Evolutionary conservation across 1,284 basidiomycete genomes (phyloP), one percentile per base, ranked within the genome.

Genomic region (Apiotrichum siamense): DNA sequence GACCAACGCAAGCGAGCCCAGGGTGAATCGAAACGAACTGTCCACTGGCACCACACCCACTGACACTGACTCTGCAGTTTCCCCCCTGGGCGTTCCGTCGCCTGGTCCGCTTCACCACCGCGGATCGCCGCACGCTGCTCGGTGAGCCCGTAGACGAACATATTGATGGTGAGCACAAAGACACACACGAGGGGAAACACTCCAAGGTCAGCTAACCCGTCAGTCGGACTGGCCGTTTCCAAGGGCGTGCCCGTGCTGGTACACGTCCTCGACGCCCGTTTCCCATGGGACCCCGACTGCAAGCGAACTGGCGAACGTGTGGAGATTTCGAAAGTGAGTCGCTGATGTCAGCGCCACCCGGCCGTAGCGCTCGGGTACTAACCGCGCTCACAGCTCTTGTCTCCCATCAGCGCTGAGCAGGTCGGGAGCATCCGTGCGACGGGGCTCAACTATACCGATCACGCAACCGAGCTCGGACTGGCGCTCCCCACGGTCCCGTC

Each of bases 401-500:
- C 59, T 7, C 74, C 73, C 2, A 44, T 76, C 29, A 44, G 57
- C 0, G 44, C 61, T 26, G 39, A 52, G 2, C 64, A 62, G 47
- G 54, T 47, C 11, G 65, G 64, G 11, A 61, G 62, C 2, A 62
- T 71, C 42, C 58, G 67, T 29, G 60, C 59, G 32, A 67, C 61
- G 3, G 68, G 67, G 2, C 55, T 69, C 42, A 62, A 54, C 49
- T 67, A 67, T 47, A 61, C 54, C 26, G 59, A 63, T 33, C 65
- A 67, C 44, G 64, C 64, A 3, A 37, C 27, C 29, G 47, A 49
- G 36, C 56, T 60, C 7, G 48, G 56, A 7, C 45, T 67, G 17
- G 27, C 55, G 7, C 44, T 62, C n/a, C 62, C 44, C 29, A 83
- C 82, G 3, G 82, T 82, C 36, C 87, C 87, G 0, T 77, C 85